Evolutionary conservation across 2,329 filamentous ascomycete species (phyloP), one percentile per base, ranked within the genome.

Genomic region (Diaporthe nobilis): DNA sequence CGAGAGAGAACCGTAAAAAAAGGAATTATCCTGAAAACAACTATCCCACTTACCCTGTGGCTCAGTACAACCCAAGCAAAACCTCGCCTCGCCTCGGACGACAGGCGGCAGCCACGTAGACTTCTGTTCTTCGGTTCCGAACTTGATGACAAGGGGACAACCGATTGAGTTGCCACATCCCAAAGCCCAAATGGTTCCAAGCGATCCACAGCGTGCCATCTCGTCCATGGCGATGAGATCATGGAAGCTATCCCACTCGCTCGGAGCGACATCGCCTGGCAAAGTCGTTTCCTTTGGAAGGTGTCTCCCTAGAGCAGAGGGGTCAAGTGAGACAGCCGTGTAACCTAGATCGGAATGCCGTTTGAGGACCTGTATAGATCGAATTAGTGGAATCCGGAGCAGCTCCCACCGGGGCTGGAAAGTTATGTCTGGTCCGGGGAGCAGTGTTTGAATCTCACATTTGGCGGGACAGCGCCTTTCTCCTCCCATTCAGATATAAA

Each of bases 31-130:
- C 49, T 15, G 25, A 22, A 6, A 34, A 5, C 3, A 13, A 39
- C 8, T 25, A 51, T 53, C 89, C 91, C 13, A 90, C 91, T 2
- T 89, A 91, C 3, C 89, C 88, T 34, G 75, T 51, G 76, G 71
- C 47, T 76, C 76, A 4, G 74, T 76, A 28, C 75, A 53, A 31
- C 51, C 75, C 55, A 77, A 44, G 25, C 73, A 75, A 47, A 77
- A 77, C 20, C 75, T 67, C 28, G 39, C 37, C n/a, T 68, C 31
- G 72, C 72, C 39, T 34, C 63, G 44, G 28, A 67, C 20, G 22
- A 67, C 63, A 15, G 44, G 63, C 4, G 63, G 63, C 44, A 76
- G 72, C 39, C 65, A 76, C 31, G 37, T 20, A 2, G 37, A 39
- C 53, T 78, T 76, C 63, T 78, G 77, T 31, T 71, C 70, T 15